Conservation (phyloP, 163 green algal genomes). For the Volvox carteri region DNA sequence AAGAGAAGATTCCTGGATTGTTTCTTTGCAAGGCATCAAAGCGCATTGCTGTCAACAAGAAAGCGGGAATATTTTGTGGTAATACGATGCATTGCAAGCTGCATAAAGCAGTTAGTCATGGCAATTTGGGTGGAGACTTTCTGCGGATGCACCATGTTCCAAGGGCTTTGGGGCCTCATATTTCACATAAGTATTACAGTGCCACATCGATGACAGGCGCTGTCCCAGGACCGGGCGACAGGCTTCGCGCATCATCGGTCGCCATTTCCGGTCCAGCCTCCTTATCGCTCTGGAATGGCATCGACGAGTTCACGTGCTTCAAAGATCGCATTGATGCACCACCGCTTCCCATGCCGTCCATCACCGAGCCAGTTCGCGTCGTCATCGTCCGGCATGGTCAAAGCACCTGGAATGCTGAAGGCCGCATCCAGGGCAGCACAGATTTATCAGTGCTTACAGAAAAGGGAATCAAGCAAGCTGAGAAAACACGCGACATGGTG, state of each 20-base stretch:
- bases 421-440: conserved; percentile 89
- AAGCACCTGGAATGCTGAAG: conserved; percentile 93
- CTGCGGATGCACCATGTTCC: neutral
- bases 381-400: conserved; percentile 94
- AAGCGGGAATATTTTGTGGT: neutral
- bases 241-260: neutral
- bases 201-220: neutral
- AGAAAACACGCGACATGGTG: conserved; percentile 80
- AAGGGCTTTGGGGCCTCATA: neutral
- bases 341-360: conserved; percentile 74
- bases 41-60: no score
- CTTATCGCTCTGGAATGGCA: conserved; percentile 33
- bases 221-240: neutral
- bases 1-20: no score
- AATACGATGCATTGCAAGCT: conserved; percentile 6
- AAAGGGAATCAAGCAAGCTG: conserved; percentile 84
- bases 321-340: conserved; percentile 72
- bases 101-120: neutral
- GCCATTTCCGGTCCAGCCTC: neutral
- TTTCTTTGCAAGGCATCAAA: no score
- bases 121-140: neutral
- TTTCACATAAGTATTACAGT: neutral
- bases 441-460: conserved; percentile 89
- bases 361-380: conserved; percentile 66
- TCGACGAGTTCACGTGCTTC: conserved; percentile 69